Evolutionary conservation across 768 basidiomycete genomes (phyloP).

Genomic region (Auriscalpium orientale): DNA sequence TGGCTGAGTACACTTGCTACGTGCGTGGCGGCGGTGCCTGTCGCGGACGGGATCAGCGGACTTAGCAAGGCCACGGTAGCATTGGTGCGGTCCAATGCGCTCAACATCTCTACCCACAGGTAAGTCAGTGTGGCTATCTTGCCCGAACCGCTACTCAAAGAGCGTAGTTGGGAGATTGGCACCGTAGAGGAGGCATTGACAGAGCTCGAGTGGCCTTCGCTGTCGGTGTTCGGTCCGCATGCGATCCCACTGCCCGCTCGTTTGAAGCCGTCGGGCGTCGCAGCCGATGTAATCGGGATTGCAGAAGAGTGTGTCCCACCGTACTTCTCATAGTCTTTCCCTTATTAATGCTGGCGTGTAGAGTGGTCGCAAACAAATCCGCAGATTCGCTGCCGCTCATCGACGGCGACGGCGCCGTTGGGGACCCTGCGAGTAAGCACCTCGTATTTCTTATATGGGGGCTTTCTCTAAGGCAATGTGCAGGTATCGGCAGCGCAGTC

Average conservation of each 20-base stretch:
- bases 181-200: conserved; percentile 49
- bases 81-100: conserved; percentile 19
- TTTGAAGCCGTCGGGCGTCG: conserved; percentile 23
- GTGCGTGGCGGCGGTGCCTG: neutral
- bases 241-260: conserved; percentile 34
- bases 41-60: conserved; percentile 16
- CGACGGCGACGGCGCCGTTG: conserved; percentile 42
- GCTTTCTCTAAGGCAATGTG: neutral
- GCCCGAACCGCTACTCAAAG: neutral
- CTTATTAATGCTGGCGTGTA: conserved; percentile 13
- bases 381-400: conserved; percentile 34
- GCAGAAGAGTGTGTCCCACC: conserved; percentile 27
- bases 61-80: conserved; percentile 15
- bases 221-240: conserved; percentile 41
- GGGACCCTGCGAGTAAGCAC: conserved; percentile 49
- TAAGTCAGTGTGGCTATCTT: conserved; percentile 1
- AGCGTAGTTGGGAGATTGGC: conserved; percentile 52
- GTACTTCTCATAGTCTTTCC: neutral
- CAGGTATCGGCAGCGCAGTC: conserved; percentile 46
- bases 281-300: conserved; percentile 35
- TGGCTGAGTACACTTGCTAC: neutral
- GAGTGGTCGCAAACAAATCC: conserved; percentile 31
- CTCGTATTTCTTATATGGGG: neutral
- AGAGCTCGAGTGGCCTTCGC: conserved; percentile 40
- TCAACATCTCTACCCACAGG: conserved; percentile 22